phyloP scores from a whole-genome alignment of 768 basidiomycete genomes.

The Galerina sulciceps region DNA sequence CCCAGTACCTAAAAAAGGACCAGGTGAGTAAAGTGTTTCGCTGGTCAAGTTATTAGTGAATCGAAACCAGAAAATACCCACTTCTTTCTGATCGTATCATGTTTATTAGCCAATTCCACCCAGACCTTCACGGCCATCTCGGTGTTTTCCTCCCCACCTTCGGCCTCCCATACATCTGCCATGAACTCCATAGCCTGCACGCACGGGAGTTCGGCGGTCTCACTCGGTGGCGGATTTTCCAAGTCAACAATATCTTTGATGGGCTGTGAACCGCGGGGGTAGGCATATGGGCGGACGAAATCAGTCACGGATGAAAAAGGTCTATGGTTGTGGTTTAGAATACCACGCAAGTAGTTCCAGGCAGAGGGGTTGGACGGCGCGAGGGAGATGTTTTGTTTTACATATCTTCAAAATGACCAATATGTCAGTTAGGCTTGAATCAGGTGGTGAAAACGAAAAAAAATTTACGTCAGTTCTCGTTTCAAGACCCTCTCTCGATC shows the following conservation, averaged over 20 bases:
- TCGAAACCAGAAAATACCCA: slow-evolving; percentile 28
- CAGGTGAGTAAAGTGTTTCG: no score
- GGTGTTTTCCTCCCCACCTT: slow-evolving; percentile 41
- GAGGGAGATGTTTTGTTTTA: slow-evolving; percentile 80
- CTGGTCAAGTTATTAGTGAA: slow-evolving; percentile 7
- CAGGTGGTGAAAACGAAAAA: background rate
- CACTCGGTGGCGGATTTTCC: slow-evolving; percentile 72
- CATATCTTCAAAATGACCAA: slow-evolving; percentile 52
- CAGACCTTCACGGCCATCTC: slow-evolving; percentile 63
- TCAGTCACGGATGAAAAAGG: slow-evolving; percentile 58
- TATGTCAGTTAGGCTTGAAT: background rate
- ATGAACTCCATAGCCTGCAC: slow-evolving; percentile 83
- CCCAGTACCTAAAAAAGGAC: slow-evolving; percentile 67
- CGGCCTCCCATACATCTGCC: slow-evolving; percentile 73
- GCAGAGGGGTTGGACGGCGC: slow-evolving; percentile 94
- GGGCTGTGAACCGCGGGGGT: slow-evolving; percentile 22
- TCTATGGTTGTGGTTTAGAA: slow-evolving; percentile 64
- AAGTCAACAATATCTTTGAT: slow-evolving; percentile 62
- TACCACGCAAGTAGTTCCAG: slow-evolving; percentile 95
- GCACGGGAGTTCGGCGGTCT: slow-evolving; percentile 75
- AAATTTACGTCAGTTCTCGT: slow-evolving; percentile 78
- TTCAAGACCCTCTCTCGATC: slow-evolving; percentile 62
- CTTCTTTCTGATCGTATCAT: slow-evolving; percentile 81
- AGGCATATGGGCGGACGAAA: slow-evolving; percentile 72
- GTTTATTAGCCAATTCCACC: slow-evolving; percentile 67